Base-by-base conservation (phyloP, 305 asterid species). In the Solanum hybrid region DNA sequence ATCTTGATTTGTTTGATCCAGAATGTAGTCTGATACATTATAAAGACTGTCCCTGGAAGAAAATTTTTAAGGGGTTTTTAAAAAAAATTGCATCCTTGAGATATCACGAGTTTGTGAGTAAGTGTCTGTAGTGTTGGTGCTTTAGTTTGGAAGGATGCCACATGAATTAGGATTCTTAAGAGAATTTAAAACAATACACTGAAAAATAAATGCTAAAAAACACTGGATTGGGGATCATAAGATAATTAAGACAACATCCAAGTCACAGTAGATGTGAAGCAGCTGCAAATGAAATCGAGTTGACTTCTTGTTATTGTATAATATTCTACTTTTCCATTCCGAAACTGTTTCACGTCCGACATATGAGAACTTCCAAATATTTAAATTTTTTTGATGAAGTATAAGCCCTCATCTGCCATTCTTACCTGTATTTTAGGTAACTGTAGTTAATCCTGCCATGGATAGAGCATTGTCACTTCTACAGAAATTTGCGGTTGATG, bases 401-500 rank as follows among this genome's bases (percentile, higher is more conserved):
- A 29, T 39, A 72, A 78, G 84, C 27, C 79, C 90, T 41, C 57
- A 31, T 51, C 41, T 76, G 17, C 81, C 73, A 72, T 89, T 78
- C 79, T 86, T 91, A 61, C 89, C 79, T 79, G 86, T 90, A 83
- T 86, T 89, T 57, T 86, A 97, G 99, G 95, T 95, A 88, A 96
- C 93, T 85, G 99, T 95, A 91, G 98, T 97, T 72, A 96, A 97
- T 93, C 99, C 99, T 92, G 97, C 98, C 87, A 96, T 97, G 97
- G 98, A 96, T 89, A 95, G 92, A 93, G 98, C 98, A 87, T 89
- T 97, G 90, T 89, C 90, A 91, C 91, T 92, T 89, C 81, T 96
- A 92, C 97, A 96, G 92, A 93, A 95, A 89, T 97, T 96, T 91
- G 98, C 98, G 38, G 88, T 88, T 82, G 98, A 97, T 93, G 96